phyloP scores from a whole-genome alignment of 1,284 basidiomycete species.

The Ustilago crameri region DNA sequence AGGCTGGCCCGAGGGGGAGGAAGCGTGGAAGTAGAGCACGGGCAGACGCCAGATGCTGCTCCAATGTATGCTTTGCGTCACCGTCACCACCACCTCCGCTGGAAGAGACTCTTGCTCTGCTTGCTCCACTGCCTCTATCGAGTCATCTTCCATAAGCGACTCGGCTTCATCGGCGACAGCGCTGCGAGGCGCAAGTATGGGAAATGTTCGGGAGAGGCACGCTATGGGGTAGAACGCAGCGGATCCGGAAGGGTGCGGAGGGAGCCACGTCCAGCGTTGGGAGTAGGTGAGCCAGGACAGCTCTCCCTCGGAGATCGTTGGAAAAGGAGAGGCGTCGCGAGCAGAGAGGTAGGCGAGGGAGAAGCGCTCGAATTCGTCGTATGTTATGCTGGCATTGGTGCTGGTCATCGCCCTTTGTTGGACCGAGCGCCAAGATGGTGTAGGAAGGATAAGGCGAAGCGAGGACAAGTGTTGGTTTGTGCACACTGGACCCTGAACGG shows the following conservation, averaged over 20 bases:
- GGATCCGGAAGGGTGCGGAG: not conserved
- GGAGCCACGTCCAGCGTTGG: conserved; percentile 7
- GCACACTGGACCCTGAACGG: not conserved
- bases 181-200: not conserved
- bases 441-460: not conserved
- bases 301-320: too few species aligned
- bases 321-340: not conserved
- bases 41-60: conserved; percentile 25
- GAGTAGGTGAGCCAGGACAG: conserved; percentile 32
- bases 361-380: conserved; percentile 5
- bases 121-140: too few species aligned
- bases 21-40: conserved; percentile 28
- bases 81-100: not conserved
- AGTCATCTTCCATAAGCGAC: too few species aligned
- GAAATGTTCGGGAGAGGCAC: conserved; percentile 12
- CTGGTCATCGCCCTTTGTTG: not conserved
- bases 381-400: conserved; percentile 1
- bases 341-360: conserved; percentile 6
- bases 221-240: conserved; percentile 7
- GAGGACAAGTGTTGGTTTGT: not conserved
- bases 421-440: not conserved
- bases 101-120: not conserved
- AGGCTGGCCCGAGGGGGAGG: conserved; percentile 1
- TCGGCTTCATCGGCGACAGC: not conserved
- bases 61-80: conserved; percentile 23